A percentile compares a stretch with the other conserved stretches of the same genome.
These are phyloP conservation scores for Tardiomyces depauwii DNA, from an alignment of 1,139 yeast genomes.

Conservation along the genomic window DNA sequence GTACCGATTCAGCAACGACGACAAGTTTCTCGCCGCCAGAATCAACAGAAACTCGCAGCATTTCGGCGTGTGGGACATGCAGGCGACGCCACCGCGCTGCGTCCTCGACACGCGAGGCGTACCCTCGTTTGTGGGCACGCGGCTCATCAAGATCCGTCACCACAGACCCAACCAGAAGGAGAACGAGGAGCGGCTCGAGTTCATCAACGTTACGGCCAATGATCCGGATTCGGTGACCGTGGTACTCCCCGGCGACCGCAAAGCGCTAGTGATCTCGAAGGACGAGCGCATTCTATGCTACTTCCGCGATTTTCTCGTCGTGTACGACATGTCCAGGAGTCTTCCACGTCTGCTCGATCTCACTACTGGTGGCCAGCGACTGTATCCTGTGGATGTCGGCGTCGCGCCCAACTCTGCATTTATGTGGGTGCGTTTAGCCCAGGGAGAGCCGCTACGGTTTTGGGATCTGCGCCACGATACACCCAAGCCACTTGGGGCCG, in stretches of 20 bases:
- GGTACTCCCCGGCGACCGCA: neutral
- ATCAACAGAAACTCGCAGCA: neutral
- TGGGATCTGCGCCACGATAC: neutral
- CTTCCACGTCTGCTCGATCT: neutral
- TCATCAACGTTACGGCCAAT: neutral
- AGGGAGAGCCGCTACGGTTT: neutral
- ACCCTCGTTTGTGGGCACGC: neutral
- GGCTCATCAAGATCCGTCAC: neutral
- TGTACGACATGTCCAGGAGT: neutral
- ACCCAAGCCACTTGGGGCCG: neutral
- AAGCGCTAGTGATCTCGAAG: neutral
- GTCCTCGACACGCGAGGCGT: neutral
- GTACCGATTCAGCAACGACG: neutral
- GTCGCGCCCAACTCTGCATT: neutral
- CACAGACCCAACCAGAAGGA: neutral
- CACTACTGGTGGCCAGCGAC: neutral
- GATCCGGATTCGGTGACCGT: neutral
- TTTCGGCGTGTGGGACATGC: neutral
- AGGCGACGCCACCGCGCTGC: neutral
- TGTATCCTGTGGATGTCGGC: neutral
- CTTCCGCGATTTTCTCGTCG: neutral
- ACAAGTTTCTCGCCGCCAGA: neutral
- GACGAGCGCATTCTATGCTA: neutral
- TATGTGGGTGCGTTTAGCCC: neutral
- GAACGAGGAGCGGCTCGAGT: neutral